phyloP scores from a whole-genome alignment of 495 filamentous ascomycete species.

The Acidomyces sp. region DNA sequence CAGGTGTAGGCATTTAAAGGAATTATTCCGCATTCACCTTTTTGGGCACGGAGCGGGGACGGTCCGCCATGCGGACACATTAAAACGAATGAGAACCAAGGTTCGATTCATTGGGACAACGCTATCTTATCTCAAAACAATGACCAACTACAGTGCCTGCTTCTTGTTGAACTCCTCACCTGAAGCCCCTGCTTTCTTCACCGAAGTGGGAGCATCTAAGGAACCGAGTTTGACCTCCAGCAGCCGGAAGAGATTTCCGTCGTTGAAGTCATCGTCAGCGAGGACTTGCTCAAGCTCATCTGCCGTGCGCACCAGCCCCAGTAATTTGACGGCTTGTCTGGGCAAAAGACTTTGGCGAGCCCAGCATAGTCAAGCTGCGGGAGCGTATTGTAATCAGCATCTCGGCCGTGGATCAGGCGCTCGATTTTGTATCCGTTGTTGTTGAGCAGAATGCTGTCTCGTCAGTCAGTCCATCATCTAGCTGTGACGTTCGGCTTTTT shows the following conservation, averaged over 20 bases:
- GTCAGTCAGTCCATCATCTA: not conserved
- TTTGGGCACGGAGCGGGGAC: too few species aligned
- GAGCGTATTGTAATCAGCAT: constrained; percentile 18
- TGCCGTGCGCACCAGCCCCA: constrained; percentile 5
- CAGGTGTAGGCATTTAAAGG: too few species aligned
- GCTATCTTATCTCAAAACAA: too few species aligned
- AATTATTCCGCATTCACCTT: too few species aligned
- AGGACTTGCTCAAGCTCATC: constrained; percentile 7
- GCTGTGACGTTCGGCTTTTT: too few species aligned
- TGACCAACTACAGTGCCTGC: too few species aligned
- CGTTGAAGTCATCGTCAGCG: constrained; percentile 1
- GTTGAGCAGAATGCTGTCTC: constrained; percentile 19
- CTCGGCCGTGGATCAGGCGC: constrained; percentile 22
- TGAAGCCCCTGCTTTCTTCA: constrained; percentile 2
- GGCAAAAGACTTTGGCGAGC: constrained; percentile 11
- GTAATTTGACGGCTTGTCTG: constrained; percentile 3
- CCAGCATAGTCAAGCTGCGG: constrained; percentile 12
- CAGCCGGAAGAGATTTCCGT: constrained; percentile 6
- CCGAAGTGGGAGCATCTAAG: constrained; percentile 10
- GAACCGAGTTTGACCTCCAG: constrained; percentile 9
- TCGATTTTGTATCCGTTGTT: constrained; percentile 25
- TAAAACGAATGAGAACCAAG: too few species aligned
- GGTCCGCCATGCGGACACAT: too few species aligned
- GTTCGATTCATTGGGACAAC: too few species aligned
- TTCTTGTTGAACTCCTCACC: constrained; percentile 13